Evolutionary conservation across 1,139 yeast genomes (phyloP).

Genomic region (Yamadazyma buinensis): DNA sequence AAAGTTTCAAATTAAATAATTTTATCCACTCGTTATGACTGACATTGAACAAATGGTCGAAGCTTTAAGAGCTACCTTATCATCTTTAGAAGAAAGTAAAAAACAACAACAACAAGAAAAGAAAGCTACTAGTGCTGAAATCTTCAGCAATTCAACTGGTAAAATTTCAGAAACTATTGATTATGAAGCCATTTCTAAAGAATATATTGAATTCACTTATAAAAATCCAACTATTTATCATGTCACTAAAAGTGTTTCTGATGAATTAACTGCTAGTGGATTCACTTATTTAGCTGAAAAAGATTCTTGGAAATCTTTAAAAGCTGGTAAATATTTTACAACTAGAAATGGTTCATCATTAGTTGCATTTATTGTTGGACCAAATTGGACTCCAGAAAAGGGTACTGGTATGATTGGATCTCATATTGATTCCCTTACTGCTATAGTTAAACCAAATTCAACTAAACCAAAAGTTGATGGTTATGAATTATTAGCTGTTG

Average conservation of each 20-base stretch:
- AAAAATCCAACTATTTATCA: conserved; percentile 42
- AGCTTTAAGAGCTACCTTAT: conserved; percentile 14
- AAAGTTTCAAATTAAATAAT: too few relatives aligned
- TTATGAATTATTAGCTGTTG: conserved; percentile 41
- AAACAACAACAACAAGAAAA: too few relatives aligned
- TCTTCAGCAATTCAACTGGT: background rate
- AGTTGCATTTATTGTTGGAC: conserved; percentile 39
- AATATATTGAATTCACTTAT: conserved; percentile 37
- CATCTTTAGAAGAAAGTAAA: conserved; percentile 5
- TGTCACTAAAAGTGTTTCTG: conserved; percentile 27
- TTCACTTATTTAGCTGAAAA: conserved; percentile 29
- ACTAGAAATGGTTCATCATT: conserved; percentile 34
- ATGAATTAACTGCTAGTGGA: conserved; percentile 24
- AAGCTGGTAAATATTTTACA: conserved; percentile 29
- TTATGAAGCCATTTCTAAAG: conserved; percentile 19
- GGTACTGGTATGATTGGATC: conserved; percentile 43
- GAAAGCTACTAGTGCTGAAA: background rate
- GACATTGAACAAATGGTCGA: conserved; percentile 14
- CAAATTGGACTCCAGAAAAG: conserved; percentile 33
- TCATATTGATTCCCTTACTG: conserved; percentile 42
- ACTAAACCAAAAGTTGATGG: conserved; percentile 30
- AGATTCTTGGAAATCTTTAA: conserved; percentile 17
- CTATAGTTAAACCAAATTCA: conserved; percentile 36
- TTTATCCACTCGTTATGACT: conserved; percentile 8
- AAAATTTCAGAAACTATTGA: background rate